Base-by-base conservation (phyloP, 1,139 yeast species). In the Geotrichum aggregatum region DNA sequence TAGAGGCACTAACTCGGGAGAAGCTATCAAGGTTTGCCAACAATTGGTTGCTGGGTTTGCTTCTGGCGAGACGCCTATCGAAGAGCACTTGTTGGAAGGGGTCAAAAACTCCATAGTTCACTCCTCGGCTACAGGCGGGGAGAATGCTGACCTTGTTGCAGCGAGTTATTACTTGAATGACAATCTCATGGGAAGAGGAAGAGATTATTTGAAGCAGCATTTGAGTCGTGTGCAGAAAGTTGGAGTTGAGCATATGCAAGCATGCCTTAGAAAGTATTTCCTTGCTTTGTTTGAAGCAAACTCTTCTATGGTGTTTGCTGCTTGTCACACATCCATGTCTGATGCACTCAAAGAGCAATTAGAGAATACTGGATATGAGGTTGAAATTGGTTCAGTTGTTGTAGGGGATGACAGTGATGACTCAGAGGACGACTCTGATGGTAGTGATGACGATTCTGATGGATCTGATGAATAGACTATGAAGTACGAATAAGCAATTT, bases 1-100 rank as follows among this genome's bases (percentile, higher is more conserved):
- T 64, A 77, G 97, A 58, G 96, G 95, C 14, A 79, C 96, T 0
- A 97, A 94, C 67, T 81, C 86, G 1, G 75, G 79, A 52, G 80
- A 82, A 59, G 89, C 95, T 3, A 82, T 84, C 71, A 66, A 71
- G 18, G 83, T 80, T 18, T 91, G 89, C 8, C 79, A 80, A 58
- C 71, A 76, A 39, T 82, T 88, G 54, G 84, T 89, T n/a, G 69
- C 74, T 2, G 83, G 78, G 40, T 79, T 76, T 61, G 83, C 82
- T 1, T 61, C 63, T 48, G 95, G 88, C 1, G 67, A 61, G 4
- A 63, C 70, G 1, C 66, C 69, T 26, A 76, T 91, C 61, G 95
- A 87, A 52, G 68, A 70, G 10, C 72, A 78, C 47, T 71, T 79
- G 57, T 71, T 88, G 35, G 82, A 83, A 58, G 91, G 88, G 57